Evolutionary conservation across 1,284 basidiomycete species (phyloP), one percentile per base, ranked within the genome.

Genomic region (Irpex rosettiformis): DNA sequence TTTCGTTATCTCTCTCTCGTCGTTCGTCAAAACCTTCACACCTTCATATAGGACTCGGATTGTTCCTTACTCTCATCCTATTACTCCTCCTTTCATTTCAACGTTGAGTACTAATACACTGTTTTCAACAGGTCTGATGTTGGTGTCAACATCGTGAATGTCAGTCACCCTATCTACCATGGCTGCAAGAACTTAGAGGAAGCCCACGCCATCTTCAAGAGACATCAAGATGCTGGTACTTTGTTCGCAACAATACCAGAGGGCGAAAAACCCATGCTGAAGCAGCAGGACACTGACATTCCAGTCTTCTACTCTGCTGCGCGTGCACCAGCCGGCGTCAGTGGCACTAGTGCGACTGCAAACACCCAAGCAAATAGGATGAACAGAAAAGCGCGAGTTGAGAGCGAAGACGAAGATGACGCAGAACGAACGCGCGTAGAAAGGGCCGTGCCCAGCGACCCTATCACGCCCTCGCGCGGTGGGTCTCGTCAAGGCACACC

Each of bases 131-230:
- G 57, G 57, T 11, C 24, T 16, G 53, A 55, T 47, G 43, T 49
- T 29, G n/a, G 7, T 6, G 45, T 16, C 22, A 45, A 54, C 25
- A 52, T 52, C 42, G 13, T 5, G 24, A 45, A 33, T 45, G 53
- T 54, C 29, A 33, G 18, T 3, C 13, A 22, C 43, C 8, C 53
- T 10, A 49, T 30, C 27, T 37, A 51, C 8, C 52, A 52, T 8
- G 57, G 57, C 27, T 58, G 48, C 57, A 22, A 18, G 10, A 51
- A 43, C 13, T 16, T 58, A 29, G 53, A 49, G 5, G 57, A 58
- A 40, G 57, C 57, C 24, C 22, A 10, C 7, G n/a, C n/a, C 25
- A 51, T 51, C 27, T 51, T 27, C 48, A 51, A 51, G 11, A 3
- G 22, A 16, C 48, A 51, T 18, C 48, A 51, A 51, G 25, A 29